Percentiles rank a stretch among this genome's conserved stretches.
These are phyloP conservation scores for Zasmidium cellare DNA, from an alignment of 2,329 filamentous ascomycete species.

Conservation along the genomic window DNA sequence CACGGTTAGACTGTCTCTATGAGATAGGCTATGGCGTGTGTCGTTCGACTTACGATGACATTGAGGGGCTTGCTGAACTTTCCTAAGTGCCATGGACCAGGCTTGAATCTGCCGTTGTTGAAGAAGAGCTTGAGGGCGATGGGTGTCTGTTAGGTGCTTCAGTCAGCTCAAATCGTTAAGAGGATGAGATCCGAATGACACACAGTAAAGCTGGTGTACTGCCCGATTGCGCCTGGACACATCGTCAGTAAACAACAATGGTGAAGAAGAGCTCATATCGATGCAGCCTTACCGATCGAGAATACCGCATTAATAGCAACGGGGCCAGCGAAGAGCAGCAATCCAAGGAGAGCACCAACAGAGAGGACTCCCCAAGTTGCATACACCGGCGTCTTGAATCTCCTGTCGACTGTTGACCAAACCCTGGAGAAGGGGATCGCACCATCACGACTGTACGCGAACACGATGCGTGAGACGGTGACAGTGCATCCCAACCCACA, in stretches of 20 bases:
- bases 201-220: conserved; percentile 27
- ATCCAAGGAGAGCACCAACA: conserved; percentile 28
- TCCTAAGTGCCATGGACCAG: conserved; percentile 37
- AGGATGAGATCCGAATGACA: not conserved
- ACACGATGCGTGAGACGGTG: conserved; percentile 31
- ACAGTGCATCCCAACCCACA: conserved; percentile 34
- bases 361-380: conserved; percentile 33
- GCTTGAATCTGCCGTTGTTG: conserved; percentile 25
- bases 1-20: no score
- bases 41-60: conserved; percentile 12
- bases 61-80: conserved; percentile 30
- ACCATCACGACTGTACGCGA: conserved; percentile 35
- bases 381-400: conserved; percentile 33
- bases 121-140: conserved; percentile 33
- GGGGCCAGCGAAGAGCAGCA: conserved; percentile 32
- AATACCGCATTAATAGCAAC: conserved; percentile 36
- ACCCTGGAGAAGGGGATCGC: conserved; percentile 29
- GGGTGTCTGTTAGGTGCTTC: conserved; percentile 13
- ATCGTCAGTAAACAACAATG: not conserved
- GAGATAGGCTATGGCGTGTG: no score
- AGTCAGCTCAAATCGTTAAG: not conserved
- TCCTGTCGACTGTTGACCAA: conserved; percentile 30
- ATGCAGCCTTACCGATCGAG: conserved; percentile 24
- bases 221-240: conserved; percentile 12
- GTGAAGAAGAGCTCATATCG: not conserved